Conservation (phyloP, 108 stramenopile genomes). For the Nitzschia sp. region DNA sequence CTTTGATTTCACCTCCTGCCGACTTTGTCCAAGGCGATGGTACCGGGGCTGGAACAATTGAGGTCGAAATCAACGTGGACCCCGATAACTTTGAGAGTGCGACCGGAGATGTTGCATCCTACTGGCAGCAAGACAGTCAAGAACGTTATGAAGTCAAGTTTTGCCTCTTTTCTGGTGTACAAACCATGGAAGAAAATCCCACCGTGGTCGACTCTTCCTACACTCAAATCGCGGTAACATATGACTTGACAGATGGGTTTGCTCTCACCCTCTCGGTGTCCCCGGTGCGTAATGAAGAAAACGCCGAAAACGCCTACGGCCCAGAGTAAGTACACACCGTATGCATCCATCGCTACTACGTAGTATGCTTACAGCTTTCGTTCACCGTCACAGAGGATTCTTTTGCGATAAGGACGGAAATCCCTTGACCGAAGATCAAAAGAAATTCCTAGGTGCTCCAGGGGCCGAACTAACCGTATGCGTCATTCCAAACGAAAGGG, state of each 20-base stretch:
- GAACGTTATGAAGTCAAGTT: neutral
- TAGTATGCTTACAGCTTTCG: too few relatives aligned
- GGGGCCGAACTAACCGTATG: neutral
- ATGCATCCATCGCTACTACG: too few relatives aligned
- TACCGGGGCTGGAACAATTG: neutral
- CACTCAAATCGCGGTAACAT: neutral
- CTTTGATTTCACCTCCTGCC: neutral
- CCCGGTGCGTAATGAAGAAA: neutral
- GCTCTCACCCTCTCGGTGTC: neutral
- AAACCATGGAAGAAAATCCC: neutral
- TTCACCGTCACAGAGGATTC: too few relatives aligned
- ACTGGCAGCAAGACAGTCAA: neutral
- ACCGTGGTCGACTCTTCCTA: neutral
- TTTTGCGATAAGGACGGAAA: neutral
- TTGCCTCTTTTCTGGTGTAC: neutral
- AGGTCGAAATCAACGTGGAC: neutral
- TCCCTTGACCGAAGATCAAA: neutral
- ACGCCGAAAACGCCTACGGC: neutral
- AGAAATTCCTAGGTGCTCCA: neutral
- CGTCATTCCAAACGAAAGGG: neutral
- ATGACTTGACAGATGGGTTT: neutral
- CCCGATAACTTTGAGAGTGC: neutral
- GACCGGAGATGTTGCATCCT: neutral
- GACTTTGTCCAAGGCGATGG: neutral
- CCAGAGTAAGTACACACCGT: too few relatives aligned